Evolutionary conservation across 2,329 filamentous ascomycete genomes (phyloP).

Genomic region (Paecilomyces dactylethromorphus): DNA sequence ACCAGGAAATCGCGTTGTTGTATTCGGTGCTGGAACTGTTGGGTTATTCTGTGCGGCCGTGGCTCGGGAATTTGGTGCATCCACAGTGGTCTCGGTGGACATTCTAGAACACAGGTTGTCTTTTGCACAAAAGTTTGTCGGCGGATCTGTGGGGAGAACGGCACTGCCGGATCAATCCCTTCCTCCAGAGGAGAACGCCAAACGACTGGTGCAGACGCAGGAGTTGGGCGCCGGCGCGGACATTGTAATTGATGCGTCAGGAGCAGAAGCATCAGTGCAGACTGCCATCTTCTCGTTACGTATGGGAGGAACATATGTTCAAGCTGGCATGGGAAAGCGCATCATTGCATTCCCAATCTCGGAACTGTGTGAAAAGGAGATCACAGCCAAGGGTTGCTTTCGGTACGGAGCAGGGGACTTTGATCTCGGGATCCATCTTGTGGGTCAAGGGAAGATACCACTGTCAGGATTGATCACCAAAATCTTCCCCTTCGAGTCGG

Average conservation of each 20-base stretch:
- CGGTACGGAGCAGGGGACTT: conserved; percentile 20
- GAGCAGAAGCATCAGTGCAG: conserved; percentile 35
- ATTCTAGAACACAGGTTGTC: conserved; percentile 53
- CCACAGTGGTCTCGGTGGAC: conserved; percentile 54
- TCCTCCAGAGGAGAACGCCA: background rate
- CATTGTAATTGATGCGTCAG: conserved; percentile 34
- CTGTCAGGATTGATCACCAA: conserved; percentile 26
- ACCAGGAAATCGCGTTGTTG: conserved; percentile 40
- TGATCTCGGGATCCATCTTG: conserved; percentile 31
- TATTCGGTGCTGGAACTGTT: conserved; percentile 60
- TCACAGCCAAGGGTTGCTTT: conserved; percentile 22
- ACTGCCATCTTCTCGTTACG: conserved; percentile 31
- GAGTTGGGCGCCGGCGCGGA: conserved; percentile 29
- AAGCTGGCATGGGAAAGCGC: conserved; percentile 29
- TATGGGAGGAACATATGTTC: conserved; percentile 17
- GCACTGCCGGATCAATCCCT: conserved; percentile 9
- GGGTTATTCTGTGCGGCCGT: conserved; percentile 58
- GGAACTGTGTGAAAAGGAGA: conserved; percentile 23
- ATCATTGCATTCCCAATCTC: conserved; percentile 27
- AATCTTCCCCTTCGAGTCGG: conserved; percentile 25
- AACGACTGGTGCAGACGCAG: conserved; percentile 27
- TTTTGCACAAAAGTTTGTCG: conserved; percentile 33
- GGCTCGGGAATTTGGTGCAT: conserved; percentile 52
- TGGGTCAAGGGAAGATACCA: conserved; percentile 16
- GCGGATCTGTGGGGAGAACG: conserved; percentile 9